Base-by-base conservation (phyloP, 495 filamentous ascomycete species). In the Hypomontagnella submonticulosa region DNA sequence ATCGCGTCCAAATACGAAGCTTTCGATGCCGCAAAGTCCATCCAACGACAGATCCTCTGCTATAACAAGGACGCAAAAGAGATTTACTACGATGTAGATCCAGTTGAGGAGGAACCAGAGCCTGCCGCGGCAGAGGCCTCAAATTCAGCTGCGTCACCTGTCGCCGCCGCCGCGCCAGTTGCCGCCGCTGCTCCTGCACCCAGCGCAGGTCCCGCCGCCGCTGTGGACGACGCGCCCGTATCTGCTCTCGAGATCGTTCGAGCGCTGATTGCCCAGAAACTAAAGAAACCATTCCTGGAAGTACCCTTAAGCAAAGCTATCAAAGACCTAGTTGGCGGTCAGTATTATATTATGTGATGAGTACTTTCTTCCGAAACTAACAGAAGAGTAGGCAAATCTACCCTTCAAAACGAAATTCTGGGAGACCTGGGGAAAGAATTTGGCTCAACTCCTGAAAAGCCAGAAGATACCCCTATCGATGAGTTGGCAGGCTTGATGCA, bases 51-150 rank as follows among this genome's bases (percentile, higher is more conserved):
- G 78, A 98, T 99, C 77, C 87, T 98, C 38, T 98, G 95, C 83
- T 99, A 98, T 83, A 97, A 96, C 79, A 99, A 99, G 77, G 95
- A 99, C 74, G 92, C 93, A 8, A 97, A 97, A 75, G 95, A 98
- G 75, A 99, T 99, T 66, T 99, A 99, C 81, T 99, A 99, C 76
- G 93, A 97, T 76, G 92, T 97, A 37, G 95, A 99, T 72, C 96
- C 96, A 0, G 84, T 95, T 10, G 93, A 96, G 71, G 95, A 99
- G 41, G 93, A 97, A 78, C 84, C 88, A 18, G 89, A 88, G 65
- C 74, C 88, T 27, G 67, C 82, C 53, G 72, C 80, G 23, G 70
- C 84, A 10, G 79, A 77, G 56, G 69, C 76, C 23, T 75, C 79
- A 12, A 58, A 43, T 53, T 51, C 85, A 38, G 77, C 86, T 12